Conservation (phyloP, 345 rosid species). For the Dimocarpus longan region DNA sequence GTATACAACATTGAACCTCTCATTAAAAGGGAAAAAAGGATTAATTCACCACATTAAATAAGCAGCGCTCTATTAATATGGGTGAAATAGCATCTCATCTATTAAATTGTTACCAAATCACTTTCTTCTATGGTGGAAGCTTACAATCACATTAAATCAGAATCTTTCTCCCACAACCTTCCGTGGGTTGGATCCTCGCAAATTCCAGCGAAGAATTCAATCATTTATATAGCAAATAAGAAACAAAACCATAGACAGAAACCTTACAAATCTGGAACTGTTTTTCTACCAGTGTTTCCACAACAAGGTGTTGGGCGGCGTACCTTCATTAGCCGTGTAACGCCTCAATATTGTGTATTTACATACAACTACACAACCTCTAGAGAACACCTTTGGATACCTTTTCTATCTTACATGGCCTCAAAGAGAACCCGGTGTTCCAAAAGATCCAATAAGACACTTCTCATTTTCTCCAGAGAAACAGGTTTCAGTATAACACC, state of each 20-base stretch:
- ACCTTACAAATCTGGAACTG: not conserved
- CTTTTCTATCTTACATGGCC: conserved; percentile 31
- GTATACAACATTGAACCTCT: too few species aligned
- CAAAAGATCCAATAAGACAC: conserved; percentile 65
- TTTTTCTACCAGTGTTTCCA: not conserved
- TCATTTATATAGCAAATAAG: not conserved
- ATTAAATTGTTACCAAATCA: not conserved
- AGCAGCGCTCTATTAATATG: too few species aligned
- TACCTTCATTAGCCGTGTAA: not conserved
- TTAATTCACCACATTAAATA: too few species aligned
- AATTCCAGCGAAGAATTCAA: not conserved
- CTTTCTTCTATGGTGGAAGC: not conserved
- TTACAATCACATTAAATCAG: not conserved
- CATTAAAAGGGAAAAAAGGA: too few species aligned
- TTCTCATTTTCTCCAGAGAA: conserved; percentile 85
- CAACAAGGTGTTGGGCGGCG: not conserved
- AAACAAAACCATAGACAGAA: not conserved
- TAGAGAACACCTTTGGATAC: not conserved
- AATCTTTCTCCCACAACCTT: not conserved
- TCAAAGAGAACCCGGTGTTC: conserved; percentile 65
- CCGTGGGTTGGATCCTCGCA: not conserved
- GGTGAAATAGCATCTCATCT: too few species aligned
- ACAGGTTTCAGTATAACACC: conserved; percentile 75
- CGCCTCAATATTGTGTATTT: not conserved
- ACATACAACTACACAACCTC: not conserved